Percentiles rank a stretch among this genome's conserved stretches.
Conservation (phyloP, 768 basidiomycete genomes). For the Trametes punicea region DNA sequence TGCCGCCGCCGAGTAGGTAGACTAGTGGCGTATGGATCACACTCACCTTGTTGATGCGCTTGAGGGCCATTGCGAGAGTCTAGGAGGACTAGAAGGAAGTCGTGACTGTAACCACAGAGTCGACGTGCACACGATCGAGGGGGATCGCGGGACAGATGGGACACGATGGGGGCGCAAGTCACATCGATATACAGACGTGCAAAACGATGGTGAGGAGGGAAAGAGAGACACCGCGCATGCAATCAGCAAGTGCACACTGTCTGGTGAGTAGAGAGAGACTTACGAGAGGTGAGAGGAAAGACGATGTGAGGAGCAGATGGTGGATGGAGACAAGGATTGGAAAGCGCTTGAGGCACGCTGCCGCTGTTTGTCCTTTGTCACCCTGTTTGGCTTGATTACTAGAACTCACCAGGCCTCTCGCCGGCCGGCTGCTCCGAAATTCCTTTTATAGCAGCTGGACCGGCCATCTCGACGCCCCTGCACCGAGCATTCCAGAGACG, state of each 20-base stretch:
- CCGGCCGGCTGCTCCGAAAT: constrained; percentile 16
- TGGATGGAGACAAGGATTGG: constrained; percentile 24
- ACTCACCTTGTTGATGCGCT: constrained; percentile 98
- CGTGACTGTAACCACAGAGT: constrained; percentile 7
- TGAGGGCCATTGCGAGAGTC: constrained; percentile 74
- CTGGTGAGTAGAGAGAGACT: not conserved
- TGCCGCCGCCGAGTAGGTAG: constrained; percentile 2
- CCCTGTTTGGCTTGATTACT: constrained; percentile 25
- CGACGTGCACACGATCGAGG: constrained; percentile 28
- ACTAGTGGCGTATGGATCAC: constrained; percentile 11
- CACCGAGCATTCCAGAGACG: not conserved
- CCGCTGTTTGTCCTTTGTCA: constrained; percentile 22
- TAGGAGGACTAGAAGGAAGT: constrained; percentile 18
- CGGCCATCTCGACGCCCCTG: not conserved
- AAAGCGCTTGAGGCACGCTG: constrained; percentile 6
- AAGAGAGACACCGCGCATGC: not conserved
- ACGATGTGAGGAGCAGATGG: constrained; percentile 30
- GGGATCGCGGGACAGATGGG: constrained; percentile 39
- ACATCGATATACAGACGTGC: constrained; percentile 1
- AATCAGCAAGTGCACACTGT: not conserved
- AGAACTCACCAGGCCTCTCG: constrained; percentile 9
- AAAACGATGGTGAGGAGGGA: not conserved
- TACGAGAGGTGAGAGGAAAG: constrained; percentile 24
- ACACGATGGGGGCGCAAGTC: constrained; percentile 11
- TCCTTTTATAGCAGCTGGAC: not conserved